Evolutionary conservation across 352 stramenopile species (phyloP).

Genomic region (Phytophthora palmivora): DNA sequence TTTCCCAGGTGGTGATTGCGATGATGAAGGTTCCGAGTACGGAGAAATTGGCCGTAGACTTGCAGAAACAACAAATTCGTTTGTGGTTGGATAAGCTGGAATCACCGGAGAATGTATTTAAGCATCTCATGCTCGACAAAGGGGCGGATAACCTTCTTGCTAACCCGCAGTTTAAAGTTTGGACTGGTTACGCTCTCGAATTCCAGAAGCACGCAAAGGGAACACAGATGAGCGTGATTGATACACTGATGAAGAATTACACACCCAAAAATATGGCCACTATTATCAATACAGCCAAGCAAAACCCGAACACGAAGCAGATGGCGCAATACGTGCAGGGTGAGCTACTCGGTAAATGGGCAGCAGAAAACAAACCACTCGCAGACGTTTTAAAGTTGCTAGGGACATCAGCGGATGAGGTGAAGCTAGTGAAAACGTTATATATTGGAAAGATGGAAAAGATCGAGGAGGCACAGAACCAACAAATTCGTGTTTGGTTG

Average conservation of each 20-base stretch:
- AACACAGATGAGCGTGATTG: neutral
- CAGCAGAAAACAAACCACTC: too few species aligned
- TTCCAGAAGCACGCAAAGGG: neutral
- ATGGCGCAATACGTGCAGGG: neutral
- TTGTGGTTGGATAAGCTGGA: neutral
- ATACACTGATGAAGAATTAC: conserved; percentile 6
- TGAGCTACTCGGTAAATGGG: too few species aligned
- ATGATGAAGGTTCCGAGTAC: too few species aligned
- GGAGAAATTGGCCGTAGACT: too few species aligned
- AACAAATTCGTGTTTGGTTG: too few species aligned
- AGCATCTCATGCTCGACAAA: conserved; percentile 13
- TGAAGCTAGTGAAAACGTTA: too few species aligned
- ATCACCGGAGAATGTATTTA: conserved; percentile 6
- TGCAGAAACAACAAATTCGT: neutral
- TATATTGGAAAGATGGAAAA: too few species aligned
- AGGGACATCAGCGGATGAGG: too few species aligned
- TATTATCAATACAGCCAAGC: conserved; percentile 2
- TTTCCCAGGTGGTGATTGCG: too few species aligned
- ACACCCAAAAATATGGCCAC: neutral
- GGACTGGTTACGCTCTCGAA: neutral
- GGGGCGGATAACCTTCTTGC: conserved; percentile 9
- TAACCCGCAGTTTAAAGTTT: conserved; percentile 3
- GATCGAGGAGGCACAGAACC: too few species aligned
- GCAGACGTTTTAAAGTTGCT: too few species aligned
- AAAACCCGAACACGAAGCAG: neutral